phyloP scores from a whole-genome alignment of 1,284 basidiomycete species.

The Fomitopsis betulina region DNA sequence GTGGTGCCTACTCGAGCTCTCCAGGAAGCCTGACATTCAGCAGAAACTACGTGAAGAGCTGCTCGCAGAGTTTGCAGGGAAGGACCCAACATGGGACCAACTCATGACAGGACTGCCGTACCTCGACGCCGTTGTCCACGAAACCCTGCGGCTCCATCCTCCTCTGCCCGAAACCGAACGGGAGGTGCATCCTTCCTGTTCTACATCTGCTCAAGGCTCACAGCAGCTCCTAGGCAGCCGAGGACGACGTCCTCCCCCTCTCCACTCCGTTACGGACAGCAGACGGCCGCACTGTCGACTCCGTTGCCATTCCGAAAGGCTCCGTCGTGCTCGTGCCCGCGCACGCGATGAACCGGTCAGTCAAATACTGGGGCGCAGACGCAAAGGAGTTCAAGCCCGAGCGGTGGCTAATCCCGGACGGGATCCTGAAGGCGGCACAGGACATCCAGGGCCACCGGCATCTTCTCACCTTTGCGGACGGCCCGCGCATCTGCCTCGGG shows the following conservation, averaged over 20 bases:
- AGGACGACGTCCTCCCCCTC: constrained; percentile 51
- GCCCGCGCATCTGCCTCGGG: constrained; percentile 38
- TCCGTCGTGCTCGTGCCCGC: constrained; percentile 37
- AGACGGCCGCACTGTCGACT: constrained; percentile 33
- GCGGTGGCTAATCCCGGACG: constrained; percentile 21
- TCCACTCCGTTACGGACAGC: constrained; percentile 34
- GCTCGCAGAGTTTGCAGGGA: constrained; percentile 23
- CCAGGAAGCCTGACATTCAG: constrained; percentile 31
- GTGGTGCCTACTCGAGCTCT: constrained; percentile 31
- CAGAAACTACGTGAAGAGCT: constrained; percentile 38
- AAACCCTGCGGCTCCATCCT: constrained; percentile 21
- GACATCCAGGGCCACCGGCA: constrained; percentile 38
- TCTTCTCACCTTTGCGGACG: constrained; percentile 37
- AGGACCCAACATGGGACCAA: constrained; percentile 32
- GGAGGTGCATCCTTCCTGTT: not conserved
- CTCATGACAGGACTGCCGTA: constrained; percentile 27
- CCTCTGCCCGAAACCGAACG: constrained; percentile 10
- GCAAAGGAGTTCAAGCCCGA: constrained; percentile 24
- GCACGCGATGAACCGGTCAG: constrained; percentile 41
- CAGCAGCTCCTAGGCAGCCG: not conserved
- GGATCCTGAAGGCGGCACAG: constrained; percentile 22
- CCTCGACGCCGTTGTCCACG: constrained; percentile 32
- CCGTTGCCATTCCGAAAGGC: constrained; percentile 42
- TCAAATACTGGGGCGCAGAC: constrained; percentile 39
- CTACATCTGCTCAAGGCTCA: not conserved